Conservation (phyloP, 768 basidiomycete genomes). For the Mrakia frigida region DNA sequence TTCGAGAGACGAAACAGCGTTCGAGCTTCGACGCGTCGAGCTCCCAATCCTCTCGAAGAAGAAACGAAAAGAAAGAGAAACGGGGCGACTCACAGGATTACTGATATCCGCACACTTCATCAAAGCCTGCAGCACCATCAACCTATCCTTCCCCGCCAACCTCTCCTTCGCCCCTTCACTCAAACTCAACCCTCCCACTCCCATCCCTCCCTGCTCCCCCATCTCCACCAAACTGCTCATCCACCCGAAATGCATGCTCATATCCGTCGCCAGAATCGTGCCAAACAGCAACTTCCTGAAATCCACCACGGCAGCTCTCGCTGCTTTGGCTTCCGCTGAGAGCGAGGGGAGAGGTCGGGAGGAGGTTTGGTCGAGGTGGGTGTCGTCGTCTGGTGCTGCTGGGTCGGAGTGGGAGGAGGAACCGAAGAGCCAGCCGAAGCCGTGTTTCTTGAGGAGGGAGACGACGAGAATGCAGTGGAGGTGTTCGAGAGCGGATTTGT, state of each 20-base stretch:
- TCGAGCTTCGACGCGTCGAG: background rate
- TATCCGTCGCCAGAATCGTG: slow-evolving; percentile 87
- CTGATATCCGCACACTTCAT: slow-evolving; percentile 98
- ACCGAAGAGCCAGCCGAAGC: slow-evolving; percentile 53
- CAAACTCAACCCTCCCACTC: background rate
- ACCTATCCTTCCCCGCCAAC: slow-evolving; percentile 48
- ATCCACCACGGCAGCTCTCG: slow-evolving; percentile 25
- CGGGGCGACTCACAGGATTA: slow-evolving; percentile 70
- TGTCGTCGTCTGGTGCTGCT: no score
- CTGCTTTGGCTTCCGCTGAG: slow-evolving; percentile 1
- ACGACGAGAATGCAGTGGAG: slow-evolving; percentile 82
- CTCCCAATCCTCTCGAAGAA: background rate
- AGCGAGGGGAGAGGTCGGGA: background rate
- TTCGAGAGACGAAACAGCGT: no score
- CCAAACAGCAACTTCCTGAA: slow-evolving; percentile 72
- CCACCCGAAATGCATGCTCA: slow-evolving; percentile 82
- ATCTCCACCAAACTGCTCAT: slow-evolving; percentile 59
- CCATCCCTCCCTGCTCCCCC: slow-evolving; percentile 43
- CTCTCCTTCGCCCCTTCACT: slow-evolving; percentile 4
- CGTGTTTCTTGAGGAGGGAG: slow-evolving; percentile 72
- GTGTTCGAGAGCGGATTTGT: slow-evolving; percentile 79
- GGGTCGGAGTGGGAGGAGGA: background rate
- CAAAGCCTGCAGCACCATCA: slow-evolving; percentile 78
- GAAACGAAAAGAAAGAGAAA: background rate
- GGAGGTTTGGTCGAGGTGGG: background rate